Percentiles rank a stretch among this genome's conserved stretches.
These are phyloP conservation scores for Paraphaeosphaeria minitans DNA, from an alignment of 2,329 filamentous ascomycete species.

Conservation along the genomic window DNA sequence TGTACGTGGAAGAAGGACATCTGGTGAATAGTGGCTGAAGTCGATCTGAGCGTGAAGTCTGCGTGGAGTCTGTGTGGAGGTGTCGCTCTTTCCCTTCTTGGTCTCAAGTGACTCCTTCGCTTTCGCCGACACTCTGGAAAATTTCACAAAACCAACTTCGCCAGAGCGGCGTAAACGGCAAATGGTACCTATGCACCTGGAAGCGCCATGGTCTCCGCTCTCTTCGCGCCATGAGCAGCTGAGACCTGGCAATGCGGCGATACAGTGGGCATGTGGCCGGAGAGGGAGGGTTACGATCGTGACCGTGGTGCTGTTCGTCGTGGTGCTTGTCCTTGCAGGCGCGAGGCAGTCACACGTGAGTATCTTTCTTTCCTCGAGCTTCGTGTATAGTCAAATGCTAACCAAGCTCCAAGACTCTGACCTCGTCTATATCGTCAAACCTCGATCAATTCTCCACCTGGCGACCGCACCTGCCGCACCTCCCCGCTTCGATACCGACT, in stretches of 20 bases:
- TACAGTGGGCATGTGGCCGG: slow-evolving; percentile 36
- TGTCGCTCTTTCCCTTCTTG: neutral
- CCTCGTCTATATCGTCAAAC: slow-evolving; percentile 30
- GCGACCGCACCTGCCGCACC: slow-evolving; percentile 31
- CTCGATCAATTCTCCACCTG: slow-evolving; percentile 33
- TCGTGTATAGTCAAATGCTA: slow-evolving; percentile 12
- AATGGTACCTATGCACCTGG: slow-evolving; percentile 2
- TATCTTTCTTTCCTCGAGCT: neutral
- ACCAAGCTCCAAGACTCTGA: slow-evolving; percentile 28
- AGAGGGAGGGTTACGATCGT: slow-evolving; percentile 36
- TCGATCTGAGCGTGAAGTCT: no score
- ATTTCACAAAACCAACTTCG: neutral
- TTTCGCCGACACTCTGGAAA: neutral
- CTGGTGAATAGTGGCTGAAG: neutral
- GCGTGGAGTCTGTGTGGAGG: neutral
- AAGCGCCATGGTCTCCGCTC: slow-evolving; percentile 17
- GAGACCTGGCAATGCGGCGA: slow-evolving; percentile 32
- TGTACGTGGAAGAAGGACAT: neutral
- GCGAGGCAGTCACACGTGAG: slow-evolving; percentile 28
- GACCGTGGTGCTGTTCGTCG: slow-evolving; percentile 23
- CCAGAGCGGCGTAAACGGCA: neutral
- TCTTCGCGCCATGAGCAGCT: slow-evolving; percentile 31
- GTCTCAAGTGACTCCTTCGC: neutral
- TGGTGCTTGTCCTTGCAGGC: slow-evolving; percentile 29
- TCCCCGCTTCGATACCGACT: slow-evolving; percentile 31